Evolutionary conservation across 1,284 basidiomycete genomes (phyloP), one percentile per base, ranked within the genome.

Genomic region (Cryptococcus neoformans): DNA sequence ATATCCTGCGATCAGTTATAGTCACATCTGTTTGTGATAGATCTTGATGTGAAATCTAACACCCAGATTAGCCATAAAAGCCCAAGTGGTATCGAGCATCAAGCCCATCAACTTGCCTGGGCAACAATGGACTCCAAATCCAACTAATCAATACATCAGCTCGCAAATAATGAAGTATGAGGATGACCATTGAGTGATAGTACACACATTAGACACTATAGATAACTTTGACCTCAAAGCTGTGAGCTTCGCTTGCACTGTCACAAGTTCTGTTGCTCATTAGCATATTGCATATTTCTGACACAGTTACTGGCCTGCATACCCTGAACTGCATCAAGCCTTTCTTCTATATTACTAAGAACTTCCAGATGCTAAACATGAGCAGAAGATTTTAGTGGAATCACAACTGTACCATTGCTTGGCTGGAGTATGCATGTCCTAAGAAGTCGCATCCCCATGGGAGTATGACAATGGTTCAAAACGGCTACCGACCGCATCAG

Each of bases 101-200:
- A 35, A 36, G 14, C 6, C 28, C 28, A 28, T 28, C 28, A 4
- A 63, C 80, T 41, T 68, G 90, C 90, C 17, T 83, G 84, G 42
- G 83, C 83, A 38, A 94, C 88, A 5, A 96, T 80, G 69, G 89
- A 92, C 74, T 97, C 94, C 34, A 94, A 82, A 67, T 97, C 93
- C 68, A 89, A 81, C 73, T 89, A 39, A 10, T 55, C 12, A 17
- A 34, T 16, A 7, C 16, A 34, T 48, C 53, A 41, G 14, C 21
- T 34, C 12, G 36, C 17, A 8, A 28, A 47, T 41, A 35, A 56
- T 49, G 21, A 21, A 4, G 17, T 14, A 42, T 52, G 2, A 49
- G 12, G 44, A 28, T 28, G 28, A 28, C 28, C 28, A 28, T 28
- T 28, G 28, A 4, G 4, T 28, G 28, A 3, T 28, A 28, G 28